phyloP scores from a whole-genome alignment of 495 filamentous ascomycete species.

The Aspergillus indologenus region DNA sequence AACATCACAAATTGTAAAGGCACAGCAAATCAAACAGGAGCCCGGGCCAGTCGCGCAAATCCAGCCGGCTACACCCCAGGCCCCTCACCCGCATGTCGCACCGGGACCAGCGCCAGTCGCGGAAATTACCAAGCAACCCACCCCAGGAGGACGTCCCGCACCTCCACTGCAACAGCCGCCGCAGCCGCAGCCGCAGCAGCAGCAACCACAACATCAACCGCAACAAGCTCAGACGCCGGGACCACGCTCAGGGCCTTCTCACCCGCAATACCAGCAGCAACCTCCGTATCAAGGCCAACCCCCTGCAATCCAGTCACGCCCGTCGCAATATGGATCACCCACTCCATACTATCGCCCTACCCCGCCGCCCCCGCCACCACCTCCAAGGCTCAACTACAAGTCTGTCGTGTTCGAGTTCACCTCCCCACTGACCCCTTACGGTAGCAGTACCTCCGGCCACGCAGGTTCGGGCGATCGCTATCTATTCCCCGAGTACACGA shows the following conservation, averaged over 20 bases:
- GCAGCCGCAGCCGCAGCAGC: conserved; percentile 17
- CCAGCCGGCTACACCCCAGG: conserved; percentile 19
- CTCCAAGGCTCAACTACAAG: conserved; percentile 56
- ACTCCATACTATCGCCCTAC: conserved; percentile 36
- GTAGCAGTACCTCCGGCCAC: conserved; percentile 54
- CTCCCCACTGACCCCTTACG: conserved; percentile 46
- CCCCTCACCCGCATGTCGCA: conserved; percentile 23
- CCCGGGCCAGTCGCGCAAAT: conserved; percentile 15
- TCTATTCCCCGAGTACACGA: conserved; percentile 80
- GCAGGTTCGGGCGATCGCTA: conserved; percentile 79
- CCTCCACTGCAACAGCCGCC: conserved; percentile 19
- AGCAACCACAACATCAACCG: conserved; percentile 19
- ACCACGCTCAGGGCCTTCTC: conserved; percentile 29
- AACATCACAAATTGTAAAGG: conserved; percentile 17
- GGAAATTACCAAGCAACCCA: conserved; percentile 10
- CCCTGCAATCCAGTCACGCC: conserved; percentile 39
- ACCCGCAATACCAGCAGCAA: conserved; percentile 35
- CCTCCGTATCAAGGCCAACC: conserved; percentile 31
- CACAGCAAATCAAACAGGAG: conserved; percentile 36
- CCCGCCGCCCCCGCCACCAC: conserved; percentile 27
- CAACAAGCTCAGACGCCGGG: conserved; percentile 24
- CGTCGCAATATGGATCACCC: conserved; percentile 35
- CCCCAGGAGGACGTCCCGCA: conserved; percentile 10
- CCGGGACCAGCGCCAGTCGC: conserved; percentile 23
- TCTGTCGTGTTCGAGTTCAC: conserved; percentile 82